Percentiles rank a stretch among this genome's conserved stretches.
Evolutionary conservation across 148 eudicot species (phyloP).

Genomic region (Vaccinium myrtillus): DNA sequence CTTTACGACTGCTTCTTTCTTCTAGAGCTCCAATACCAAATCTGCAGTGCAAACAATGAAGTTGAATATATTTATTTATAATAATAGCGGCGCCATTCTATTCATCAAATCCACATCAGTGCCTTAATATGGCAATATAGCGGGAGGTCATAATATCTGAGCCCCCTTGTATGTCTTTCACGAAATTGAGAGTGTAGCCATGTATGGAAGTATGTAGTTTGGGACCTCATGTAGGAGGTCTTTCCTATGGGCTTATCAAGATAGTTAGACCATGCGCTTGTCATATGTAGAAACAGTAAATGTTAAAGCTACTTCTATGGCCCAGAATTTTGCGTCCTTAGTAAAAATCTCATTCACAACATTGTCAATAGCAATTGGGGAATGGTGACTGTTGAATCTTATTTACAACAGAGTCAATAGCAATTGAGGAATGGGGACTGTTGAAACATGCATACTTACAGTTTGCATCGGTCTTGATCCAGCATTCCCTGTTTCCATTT

Average conservation of each 20-base stretch:
- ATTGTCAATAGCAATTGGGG: background rate
- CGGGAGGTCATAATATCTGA: background rate
- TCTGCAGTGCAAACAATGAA: slow-evolving; percentile 41
- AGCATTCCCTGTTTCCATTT: slow-evolving; percentile 55
- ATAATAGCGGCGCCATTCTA: background rate
- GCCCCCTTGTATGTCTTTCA: background rate
- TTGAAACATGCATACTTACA: slow-evolving; percentile 44
- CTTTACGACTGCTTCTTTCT: slow-evolving; percentile 21
- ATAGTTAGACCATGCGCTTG: background rate
- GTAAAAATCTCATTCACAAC: background rate
- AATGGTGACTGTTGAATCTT: background rate
- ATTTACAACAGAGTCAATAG: background rate
- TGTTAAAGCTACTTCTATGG: background rate
- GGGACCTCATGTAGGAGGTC: slow-evolving; percentile 5
- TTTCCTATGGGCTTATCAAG: slow-evolving; percentile 6
- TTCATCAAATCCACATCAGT: background rate
- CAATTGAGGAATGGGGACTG: background rate
- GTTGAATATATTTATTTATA: background rate
- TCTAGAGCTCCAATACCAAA: slow-evolving; percentile 81
- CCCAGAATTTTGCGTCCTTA: background rate
- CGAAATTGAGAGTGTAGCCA: background rate
- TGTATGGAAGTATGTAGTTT: background rate
- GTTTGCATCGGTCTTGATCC: slow-evolving; percentile 82
- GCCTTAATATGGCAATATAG: background rate
- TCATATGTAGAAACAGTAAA: background rate